Evolutionary conservation across 2,329 filamentous ascomycete genomes (phyloP), one percentile per base, ranked within the genome.

Genomic region (Mycosphaerella sp.): DNA sequence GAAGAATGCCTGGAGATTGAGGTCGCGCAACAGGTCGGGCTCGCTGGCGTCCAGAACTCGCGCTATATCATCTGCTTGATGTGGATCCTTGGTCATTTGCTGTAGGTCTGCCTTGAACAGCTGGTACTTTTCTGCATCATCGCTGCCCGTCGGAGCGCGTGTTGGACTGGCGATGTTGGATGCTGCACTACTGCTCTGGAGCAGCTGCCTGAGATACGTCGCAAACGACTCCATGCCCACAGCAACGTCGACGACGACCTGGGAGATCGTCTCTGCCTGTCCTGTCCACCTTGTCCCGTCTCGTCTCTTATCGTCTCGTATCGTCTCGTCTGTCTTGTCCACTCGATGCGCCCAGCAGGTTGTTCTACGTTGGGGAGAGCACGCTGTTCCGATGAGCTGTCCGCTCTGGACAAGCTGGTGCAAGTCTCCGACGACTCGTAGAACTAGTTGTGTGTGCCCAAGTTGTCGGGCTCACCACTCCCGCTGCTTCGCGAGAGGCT

Each of bases 191-290:
- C 96, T 96, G 73, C 85, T 85, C 71, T 86, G 86, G 67, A 98
- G 82, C 68, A 97, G 79, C 72, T 91, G 88, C 71, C 89, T 85
- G 73, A 98, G 95, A 72, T 93, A 96, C 76, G 90, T 94, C 55
- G 88, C 84, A 70, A 90, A 96, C 68, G 96, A 89, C 79, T 98
- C 94, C 91, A 98, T 98, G 68, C 90, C 90, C 21, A 25, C 21
- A 25, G 21, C 6, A 89, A 95, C 85, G 66, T 91, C 90, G 81
- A 95, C 85, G 75, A 97, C 86, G 70, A 97, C 84, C 87, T 94
- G 95, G 71, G 84, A 84, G 65, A 98, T 85, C 75, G 95, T 90
- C 65, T 94, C 88, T 66, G 84, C 85, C 74, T 95, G 90, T 60
- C 84, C 78, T 70, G 13, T 34, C 13, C 30, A n/a, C 30, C 13